Percentiles rank a stretch among this genome's conserved stretches.
These are phyloP conservation scores for Fusarium foetens DNA, from an alignment of 2,329 filamentous ascomycete genomes.

Conservation along the genomic window DNA sequence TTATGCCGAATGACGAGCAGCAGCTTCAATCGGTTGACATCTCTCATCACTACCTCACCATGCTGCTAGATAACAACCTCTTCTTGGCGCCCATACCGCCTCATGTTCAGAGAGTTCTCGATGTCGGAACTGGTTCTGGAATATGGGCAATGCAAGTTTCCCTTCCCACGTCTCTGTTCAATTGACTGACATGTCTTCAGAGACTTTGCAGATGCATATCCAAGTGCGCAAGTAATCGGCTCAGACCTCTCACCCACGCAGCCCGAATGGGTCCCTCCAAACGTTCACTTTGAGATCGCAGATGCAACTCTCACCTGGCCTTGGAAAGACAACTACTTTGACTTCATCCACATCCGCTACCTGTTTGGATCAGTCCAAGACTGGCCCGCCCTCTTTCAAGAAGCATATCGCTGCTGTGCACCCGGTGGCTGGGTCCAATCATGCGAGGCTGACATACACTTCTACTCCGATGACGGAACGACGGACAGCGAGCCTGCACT, in stretches of 20 bases:
- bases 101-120: constrained; percentile 37
- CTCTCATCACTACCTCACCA: constrained; percentile 40
- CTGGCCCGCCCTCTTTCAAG: constrained; percentile 30
- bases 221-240: constrained; percentile 31
- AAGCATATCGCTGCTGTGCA: constrained; percentile 34
- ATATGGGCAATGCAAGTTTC: constrained; percentile 29
- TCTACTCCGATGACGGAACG: constrained; percentile 35
- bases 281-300: constrained; percentile 36
- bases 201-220: constrained; percentile 36
- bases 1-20: constrained; percentile 40
- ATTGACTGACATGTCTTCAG: neutral
- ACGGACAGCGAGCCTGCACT: constrained; percentile 22
- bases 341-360: constrained; percentile 38
- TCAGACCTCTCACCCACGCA: constrained; percentile 38
- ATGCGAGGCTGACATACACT: constrained; percentile 33
- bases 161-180: no score
- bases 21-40: constrained; percentile 40
- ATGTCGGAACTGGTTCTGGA: constrained; percentile 41
- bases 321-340: constrained; percentile 35
- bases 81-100: constrained; percentile 35
- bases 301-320: constrained; percentile 36
- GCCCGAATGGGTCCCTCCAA: constrained; percentile 39
- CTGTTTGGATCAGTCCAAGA: constrained; percentile 36
- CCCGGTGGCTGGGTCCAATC: constrained; percentile 37
- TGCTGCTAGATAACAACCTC: constrained; percentile 36